Evolutionary conservation across 108 stramenopile species (phyloP).

Genomic region (Parietichytrium sp.): DNA sequence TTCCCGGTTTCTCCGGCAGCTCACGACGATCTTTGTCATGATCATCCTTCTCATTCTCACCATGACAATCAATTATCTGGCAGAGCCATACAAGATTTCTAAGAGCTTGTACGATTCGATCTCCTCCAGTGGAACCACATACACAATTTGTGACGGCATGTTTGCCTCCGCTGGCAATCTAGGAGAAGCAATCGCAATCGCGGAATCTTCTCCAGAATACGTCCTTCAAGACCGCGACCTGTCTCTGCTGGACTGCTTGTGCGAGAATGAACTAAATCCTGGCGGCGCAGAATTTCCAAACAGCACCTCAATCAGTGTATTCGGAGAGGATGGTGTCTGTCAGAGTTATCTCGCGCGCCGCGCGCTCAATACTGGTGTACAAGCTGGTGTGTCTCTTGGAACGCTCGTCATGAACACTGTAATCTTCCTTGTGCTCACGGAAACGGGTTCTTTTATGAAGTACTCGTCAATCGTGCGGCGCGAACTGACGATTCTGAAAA

Average conservation of each 20-base stretch:
- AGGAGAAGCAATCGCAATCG: background rate
- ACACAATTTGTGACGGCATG: background rate
- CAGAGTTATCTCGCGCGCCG: background rate
- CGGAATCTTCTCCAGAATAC: background rate
- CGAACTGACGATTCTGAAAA: background rate
- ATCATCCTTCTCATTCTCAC: background rate
- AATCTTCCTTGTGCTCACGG: background rate
- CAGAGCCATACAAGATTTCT: constrained; percentile 9
- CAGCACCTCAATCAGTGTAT: background rate
- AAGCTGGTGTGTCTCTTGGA: background rate
- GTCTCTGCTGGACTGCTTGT: constrained; percentile 8
- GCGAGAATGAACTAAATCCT: background rate
- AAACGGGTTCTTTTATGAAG: constrained; percentile 4
- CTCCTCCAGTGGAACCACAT: background rate
- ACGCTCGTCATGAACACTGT: constrained; percentile 8
- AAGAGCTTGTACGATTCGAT: background rate
- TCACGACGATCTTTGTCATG: constrained; percentile 8
- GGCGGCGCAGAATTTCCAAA: background rate
- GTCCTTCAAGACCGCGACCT: background rate
- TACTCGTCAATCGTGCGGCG: background rate
- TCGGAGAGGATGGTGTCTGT: background rate
- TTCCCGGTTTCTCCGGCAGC: background rate
- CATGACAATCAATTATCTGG: constrained; percentile 16
- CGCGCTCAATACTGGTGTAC: background rate
- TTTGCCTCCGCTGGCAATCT: background rate